Evolutionary conservation across 495 filamentous ascomycete genomes (phyloP).

Genomic region (Aspergillus carlsbadensis): DNA sequence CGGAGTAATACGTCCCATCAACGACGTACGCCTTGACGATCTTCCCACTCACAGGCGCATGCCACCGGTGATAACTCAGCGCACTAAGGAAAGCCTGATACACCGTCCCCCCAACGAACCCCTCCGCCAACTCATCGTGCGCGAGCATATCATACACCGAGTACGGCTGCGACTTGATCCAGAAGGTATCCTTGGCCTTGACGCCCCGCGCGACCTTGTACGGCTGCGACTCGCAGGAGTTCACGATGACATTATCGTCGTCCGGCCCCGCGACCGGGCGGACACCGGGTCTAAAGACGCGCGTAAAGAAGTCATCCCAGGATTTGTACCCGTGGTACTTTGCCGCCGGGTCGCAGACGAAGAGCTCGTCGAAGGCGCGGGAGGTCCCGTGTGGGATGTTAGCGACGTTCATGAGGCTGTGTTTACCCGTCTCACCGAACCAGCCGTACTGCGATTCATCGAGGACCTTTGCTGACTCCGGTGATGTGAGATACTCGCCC

Average conservation of each 20-base stretch:
- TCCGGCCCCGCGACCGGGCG: conserved; percentile 58
- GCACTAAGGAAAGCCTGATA: conserved; percentile 69
- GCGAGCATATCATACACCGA: conserved; percentile 55
- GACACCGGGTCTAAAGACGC: conserved; percentile 50
- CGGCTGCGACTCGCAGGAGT: conserved; percentile 63
- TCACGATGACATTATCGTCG: conserved; percentile 51
- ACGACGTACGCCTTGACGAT: conserved; percentile 54
- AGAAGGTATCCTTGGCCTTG: conserved; percentile 35
- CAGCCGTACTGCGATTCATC: conserved; percentile 51
- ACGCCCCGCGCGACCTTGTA: conserved; percentile 26
- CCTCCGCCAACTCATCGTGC: conserved; percentile 44
- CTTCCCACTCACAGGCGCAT: conserved; percentile 59
- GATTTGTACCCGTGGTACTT: conserved; percentile 56
- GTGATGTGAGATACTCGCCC: conserved; percentile 58
- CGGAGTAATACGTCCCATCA: conserved; percentile 68
- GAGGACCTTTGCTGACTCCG: conserved; percentile 58
- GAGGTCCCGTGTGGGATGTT: neutral
- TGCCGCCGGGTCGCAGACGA: conserved; percentile 20
- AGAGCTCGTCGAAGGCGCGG: conserved; percentile 19
- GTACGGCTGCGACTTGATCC: conserved; percentile 42
- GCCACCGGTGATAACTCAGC: conserved; percentile 70
- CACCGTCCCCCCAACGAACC: conserved; percentile 61
- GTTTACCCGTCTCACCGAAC: conserved; percentile 51
- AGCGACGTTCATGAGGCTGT: conserved; percentile 34
- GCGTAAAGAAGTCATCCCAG: conserved; percentile 79